These are phyloP conservation scores for Lentinula raphanica DNA, from an alignment of 768 basidiomycete species.

Conservation along the genomic window DNA sequence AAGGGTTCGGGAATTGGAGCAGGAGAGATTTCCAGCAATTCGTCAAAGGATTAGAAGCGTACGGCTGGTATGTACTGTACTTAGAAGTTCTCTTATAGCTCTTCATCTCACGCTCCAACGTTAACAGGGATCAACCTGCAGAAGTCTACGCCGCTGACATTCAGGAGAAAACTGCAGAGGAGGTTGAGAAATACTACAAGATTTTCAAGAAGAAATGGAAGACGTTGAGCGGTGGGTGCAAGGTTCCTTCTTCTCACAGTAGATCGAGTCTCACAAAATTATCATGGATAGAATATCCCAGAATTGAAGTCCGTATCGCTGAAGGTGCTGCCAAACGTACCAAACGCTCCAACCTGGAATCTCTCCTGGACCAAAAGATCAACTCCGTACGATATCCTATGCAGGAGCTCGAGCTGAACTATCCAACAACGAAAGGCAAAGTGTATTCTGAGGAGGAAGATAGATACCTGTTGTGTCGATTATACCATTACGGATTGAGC, in stretches of 20 bases:
- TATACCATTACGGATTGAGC: constrained; percentile 88
- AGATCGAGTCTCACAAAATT: neutral
- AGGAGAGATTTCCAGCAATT: constrained; percentile 92
- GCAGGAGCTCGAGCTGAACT: constrained; percentile 95
- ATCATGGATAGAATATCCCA: constrained; percentile 56
- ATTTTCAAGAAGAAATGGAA: constrained; percentile 90
- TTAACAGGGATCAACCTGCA: constrained; percentile 53
- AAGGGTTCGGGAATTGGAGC: constrained; percentile 90
- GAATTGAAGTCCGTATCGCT: constrained; percentile 77
- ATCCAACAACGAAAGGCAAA: constrained; percentile 94
- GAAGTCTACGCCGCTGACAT: constrained; percentile 77
- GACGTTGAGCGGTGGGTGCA: constrained; percentile 64
- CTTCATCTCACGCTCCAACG: neutral
- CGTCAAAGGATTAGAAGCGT: constrained; percentile 66
- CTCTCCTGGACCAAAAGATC: constrained; percentile 79
- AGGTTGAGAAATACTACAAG: constrained; percentile 71
- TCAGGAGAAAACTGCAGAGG: constrained; percentile 74
- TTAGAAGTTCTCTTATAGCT: neutral
- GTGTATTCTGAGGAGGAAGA: constrained; percentile 97
- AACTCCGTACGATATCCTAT: constrained; percentile 82
- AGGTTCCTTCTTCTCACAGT: neutral
- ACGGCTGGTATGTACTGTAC: constrained; percentile 62
- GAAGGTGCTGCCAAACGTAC: constrained; percentile 89
- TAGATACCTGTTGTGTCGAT: constrained; percentile 84
- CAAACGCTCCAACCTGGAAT: constrained; percentile 76